Base-by-base conservation (phyloP, 2,329 filamentous ascomycete species). In the Fusarium keratoplasticum region DNA sequence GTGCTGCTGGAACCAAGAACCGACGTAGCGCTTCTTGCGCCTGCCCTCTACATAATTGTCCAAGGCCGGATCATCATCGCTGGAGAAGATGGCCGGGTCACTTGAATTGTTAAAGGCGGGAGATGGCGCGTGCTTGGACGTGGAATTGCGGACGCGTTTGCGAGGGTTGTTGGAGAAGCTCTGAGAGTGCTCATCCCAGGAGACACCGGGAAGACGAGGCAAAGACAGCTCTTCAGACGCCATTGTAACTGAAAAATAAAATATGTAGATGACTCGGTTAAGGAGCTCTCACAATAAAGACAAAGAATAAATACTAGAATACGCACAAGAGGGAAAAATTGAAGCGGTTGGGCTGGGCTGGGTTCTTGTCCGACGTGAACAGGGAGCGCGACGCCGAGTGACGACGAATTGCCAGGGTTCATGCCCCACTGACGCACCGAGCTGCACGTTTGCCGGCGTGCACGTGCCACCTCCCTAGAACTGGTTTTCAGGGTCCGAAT, bases 61-160 rank as follows among this genome's bases (percentile, higher is more conserved):
- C 57, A 91, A 80, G 2, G 89, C 88, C 4, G 90, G 90, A 66
- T 93, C 92, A 76, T 94, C 92, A 68, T 94, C 92, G 79, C 90
- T 92, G 5, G 91, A 94, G 81, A 94, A 94, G 29, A 94, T 81
- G 58, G 90, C 88, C 5, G 92, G 91, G 77, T 94, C 92, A 78
- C 92, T 94, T 22, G 91, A 94, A 78, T 91, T 90, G 79, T 91
- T 90, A 78, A 88, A 83, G 40, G 84, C 77, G 3, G 77, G 69
- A 6, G 80, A 72, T 40, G 79, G 75, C 64, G 80, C 78, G 67
- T 80, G 76, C 27, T 77, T 77, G 31, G 76, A 68, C 22, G 66
- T 74, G 20, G 79, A 74, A 35, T 78, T 76, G 47, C 82, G 80
- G 62, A 79, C 80, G 75, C 84, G 84, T 78, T 86, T 86, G 67